Percentiles rank a stretch among this genome's conserved stretches.
Conservation (phyloP, 208 protist species). For the Strigomonas culicis region DNA sequence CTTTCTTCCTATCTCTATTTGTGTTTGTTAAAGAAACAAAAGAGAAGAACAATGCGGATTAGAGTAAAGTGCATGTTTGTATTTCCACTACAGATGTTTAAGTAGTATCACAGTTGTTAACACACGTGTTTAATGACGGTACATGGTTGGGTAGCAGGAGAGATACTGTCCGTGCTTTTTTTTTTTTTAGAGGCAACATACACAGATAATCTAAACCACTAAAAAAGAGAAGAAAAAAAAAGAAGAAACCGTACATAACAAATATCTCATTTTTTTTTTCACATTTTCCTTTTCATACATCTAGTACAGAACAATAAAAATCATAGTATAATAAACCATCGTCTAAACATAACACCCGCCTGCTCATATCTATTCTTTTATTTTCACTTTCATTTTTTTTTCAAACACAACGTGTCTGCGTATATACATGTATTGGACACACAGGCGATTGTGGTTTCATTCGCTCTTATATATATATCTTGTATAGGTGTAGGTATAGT, state of each 20-base stretch:
- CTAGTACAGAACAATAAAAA: too few species aligned
- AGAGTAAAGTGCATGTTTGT: background rate
- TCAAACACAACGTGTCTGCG: background rate
- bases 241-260: background rate
- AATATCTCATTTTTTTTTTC: background rate
- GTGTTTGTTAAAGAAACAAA: background rate
- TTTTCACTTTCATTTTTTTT: slow-evolving; percentile 8
- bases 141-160: too few species aligned
- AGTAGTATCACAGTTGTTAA: background rate
- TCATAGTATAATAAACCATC: too few species aligned
- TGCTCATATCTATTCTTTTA: background rate
- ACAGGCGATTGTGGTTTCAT: background rate
- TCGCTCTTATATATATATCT: background rate
- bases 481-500: background rate
- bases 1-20: background rate
- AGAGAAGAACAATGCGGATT: background rate
- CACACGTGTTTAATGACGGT: background rate
- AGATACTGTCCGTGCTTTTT: too few species aligned
- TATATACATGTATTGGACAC: background rate
- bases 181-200: background rate
- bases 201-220: background rate
- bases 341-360: too few species aligned
- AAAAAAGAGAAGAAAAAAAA: slow-evolving; percentile 18
- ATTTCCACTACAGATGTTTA: background rate
- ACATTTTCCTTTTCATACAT: too few species aligned